Evolutionary conservation across 1,284 basidiomycete genomes (phyloP), one percentile per base, ranked within the genome.

Genomic region (Neolentinus lepideus): DNA sequence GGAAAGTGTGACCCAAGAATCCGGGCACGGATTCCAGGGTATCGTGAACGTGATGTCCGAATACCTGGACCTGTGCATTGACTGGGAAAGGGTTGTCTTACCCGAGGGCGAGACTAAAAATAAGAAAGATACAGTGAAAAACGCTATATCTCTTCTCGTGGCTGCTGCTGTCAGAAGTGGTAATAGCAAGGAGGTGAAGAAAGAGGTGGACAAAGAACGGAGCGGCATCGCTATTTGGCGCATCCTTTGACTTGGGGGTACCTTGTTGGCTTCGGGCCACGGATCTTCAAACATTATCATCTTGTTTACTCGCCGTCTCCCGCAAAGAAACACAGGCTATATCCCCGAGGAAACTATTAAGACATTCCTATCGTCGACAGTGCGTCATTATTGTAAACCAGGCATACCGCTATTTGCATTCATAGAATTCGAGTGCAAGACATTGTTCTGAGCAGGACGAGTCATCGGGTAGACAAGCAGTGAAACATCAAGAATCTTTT

Each of bases 171-270:
- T 84, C 26, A 69, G 77, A 58, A 84, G 77, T 59, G 74, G 71
- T 48, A 68, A 71, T 52, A 82, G 80, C 65, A 79, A 79, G 62
- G 74, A 78, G 58, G 83, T 78, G 9, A 77, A 71, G 69, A 74
- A 81, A 56, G 78, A 81, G 58, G 64, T 85, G 1, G 81, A 84
- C 59, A 69, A 75, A 55, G 80, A 80, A 53, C 68, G 82, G 38
- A 74, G 76, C 56, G 81, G 80, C 0, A 78, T 83, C 58, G 81
- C 78, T 2, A 81, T 85, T 75, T 84, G 82, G 78, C 68, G 82
- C 48, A 83, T 86, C 54, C 79, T 78, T 12, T 84, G 64, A 70
- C 35, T 4, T n/a, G 29, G 12, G 29, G 12, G 12, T 31, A 31
- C 29, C 29, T 31, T 6, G 29, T 6, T 12, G 12, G 29, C 29